Evolutionary conservation across 805 yeast species (phyloP).

Genomic region (Geotrichum ghanense): DNA sequence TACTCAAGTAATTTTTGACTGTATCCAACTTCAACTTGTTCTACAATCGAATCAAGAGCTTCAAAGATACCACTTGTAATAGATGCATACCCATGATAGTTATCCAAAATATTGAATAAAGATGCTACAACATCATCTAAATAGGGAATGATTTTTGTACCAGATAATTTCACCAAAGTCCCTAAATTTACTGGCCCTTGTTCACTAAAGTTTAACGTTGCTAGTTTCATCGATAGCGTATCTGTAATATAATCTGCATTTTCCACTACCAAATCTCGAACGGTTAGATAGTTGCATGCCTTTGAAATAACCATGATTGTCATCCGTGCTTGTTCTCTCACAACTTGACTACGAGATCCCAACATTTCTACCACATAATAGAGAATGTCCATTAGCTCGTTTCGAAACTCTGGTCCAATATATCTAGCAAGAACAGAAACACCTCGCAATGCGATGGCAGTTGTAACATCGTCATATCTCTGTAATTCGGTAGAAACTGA

Average conservation of each 20-base stretch:
- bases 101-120: constrained; percentile 66
- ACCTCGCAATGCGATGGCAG: constrained; percentile 15
- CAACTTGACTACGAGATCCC: constrained; percentile 39
- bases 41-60: constrained; percentile 35
- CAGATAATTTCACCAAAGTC: constrained; percentile 60
- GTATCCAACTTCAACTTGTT: constrained; percentile 10
- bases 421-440: constrained; percentile 12
- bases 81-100: constrained; percentile 69
- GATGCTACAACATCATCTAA: constrained; percentile 65
- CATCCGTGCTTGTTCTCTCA: constrained; percentile 40
- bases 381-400: constrained; percentile 56
- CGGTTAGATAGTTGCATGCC: constrained; percentile 38
- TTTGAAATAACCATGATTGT: constrained; percentile 42
- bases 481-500: constrained; percentile 5
- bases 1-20: constrained; percentile 12
- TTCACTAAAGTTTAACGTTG: constrained; percentile 64
- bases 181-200: constrained; percentile 59
- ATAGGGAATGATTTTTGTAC: constrained; percentile 49
- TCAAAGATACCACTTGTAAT: constrained; percentile 64
- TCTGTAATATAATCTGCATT: constrained; percentile 79
- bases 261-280: constrained; percentile 43
- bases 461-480: constrained; percentile 4
- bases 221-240: constrained; percentile 55
- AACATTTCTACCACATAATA: constrained; percentile 65
- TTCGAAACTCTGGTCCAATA: constrained; percentile 31